Base-by-base conservation (phyloP, 129 eudicot species). In the Artemisia argyi region DNA sequence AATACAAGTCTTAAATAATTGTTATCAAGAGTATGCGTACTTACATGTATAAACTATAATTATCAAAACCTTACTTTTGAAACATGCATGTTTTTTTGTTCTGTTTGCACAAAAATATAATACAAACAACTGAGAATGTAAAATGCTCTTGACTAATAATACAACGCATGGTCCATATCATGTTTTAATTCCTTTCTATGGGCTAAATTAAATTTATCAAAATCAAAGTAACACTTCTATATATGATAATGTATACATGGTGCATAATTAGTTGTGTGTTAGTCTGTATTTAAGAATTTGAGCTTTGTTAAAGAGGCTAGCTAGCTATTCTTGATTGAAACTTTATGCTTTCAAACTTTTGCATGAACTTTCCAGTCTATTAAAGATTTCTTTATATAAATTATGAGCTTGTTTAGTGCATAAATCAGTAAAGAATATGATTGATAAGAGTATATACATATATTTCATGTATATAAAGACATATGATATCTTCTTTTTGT, bases 341-440 rank as follows among this genome's bases (percentile, higher is more conserved):
- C 73, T 22, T 76, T 68, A 22, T 68, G 55, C 68, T 48, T 65
- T 55, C 49, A 49, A 68, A 32, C 74, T 76, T 76, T 67, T 76
- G 59, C 69, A 68, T 68, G 47, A 59, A 58, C 69, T 59, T 68
- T 76, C 42, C 54, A 28, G 57, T 65, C 72, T 42, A 35, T 54
- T 53, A 65, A 74, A 65, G 26, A 26, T 28, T 10, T 20, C 47
- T 19, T 8, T 12, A 13, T 0, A 28, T 15, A 24, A 47, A 9
- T 66, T 49, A 48, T 49, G 26, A 14, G 3, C 14, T 32, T 66
- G 12, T 47, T 66, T 11, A 47, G 9, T 60, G 65, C 9, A 22
- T 60, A 60, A 60, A 11, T 39, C 42, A 60, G 11, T 60, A 60
- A 20, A 32, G 39, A 60, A 0, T 26, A 20, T 52, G 18, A 19